phyloP scores from a whole-genome alignment of 2,329 filamentous ascomycete species.

The Talaromyces islandicus region DNA sequence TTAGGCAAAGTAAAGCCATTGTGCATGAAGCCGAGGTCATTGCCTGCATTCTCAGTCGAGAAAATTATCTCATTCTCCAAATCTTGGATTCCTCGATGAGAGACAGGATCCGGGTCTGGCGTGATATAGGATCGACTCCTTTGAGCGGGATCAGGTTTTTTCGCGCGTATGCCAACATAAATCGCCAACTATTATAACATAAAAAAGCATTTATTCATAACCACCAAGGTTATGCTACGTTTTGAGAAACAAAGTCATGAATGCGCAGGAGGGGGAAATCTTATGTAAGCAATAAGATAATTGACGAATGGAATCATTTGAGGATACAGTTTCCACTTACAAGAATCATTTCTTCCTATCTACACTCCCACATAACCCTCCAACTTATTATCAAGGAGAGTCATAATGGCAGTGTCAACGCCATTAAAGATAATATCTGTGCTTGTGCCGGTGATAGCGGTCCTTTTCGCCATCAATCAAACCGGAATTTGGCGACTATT shows the following conservation, averaged over 20 bases:
- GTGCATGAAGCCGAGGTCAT: conserved; percentile 31
- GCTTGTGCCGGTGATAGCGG: not conserved
- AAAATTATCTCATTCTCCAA: conserved; percentile 32
- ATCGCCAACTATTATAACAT: no score
- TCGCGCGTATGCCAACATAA: no score
- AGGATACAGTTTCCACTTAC: no score
- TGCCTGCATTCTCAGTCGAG: conserved; percentile 15
- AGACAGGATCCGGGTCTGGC: conserved; percentile 20
- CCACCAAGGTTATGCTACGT: no score
- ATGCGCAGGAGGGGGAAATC: no score
- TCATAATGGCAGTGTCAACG: not conserved
- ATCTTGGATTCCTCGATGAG: conserved; percentile 21
- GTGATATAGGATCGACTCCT: conserved; percentile 17
- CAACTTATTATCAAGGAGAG: not conserved
- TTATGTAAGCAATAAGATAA: no score
- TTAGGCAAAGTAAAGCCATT: conserved; percentile 34
- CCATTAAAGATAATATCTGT: not conserved
- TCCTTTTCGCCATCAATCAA: not conserved
- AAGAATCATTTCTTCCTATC: no score
- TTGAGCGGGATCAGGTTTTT: conserved; percentile 17
- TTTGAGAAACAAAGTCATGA: no score
- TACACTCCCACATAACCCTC: not conserved
- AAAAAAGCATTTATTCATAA: no score
- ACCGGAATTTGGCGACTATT: not conserved
- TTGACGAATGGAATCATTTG: no score